Conservation (phyloP, 257 asterid genomes). For the Oldenlandia corymbosa region DNA sequence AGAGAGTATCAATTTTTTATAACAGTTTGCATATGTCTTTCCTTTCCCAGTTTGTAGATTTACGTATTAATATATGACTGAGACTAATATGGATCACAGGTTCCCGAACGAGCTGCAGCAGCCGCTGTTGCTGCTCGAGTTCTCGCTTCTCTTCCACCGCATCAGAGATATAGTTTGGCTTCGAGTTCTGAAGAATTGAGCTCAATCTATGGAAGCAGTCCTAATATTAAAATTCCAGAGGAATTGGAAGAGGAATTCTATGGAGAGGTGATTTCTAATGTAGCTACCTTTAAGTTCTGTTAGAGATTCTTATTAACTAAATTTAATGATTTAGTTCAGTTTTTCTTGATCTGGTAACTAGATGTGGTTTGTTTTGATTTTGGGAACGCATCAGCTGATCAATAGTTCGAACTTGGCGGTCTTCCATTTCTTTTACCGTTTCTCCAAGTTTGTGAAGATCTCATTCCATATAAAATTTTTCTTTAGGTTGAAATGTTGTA, state of each 20-base stretch:
- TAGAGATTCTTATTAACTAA: neutral
- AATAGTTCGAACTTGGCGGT: neutral
- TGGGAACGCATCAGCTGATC: neutral
- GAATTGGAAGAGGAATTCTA: constrained; percentile 87
- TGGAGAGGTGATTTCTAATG: constrained; percentile 50
- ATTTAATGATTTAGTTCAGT: neutral
- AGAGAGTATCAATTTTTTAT: too few species aligned
- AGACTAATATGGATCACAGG: constrained; percentile 38
- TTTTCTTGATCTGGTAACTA: neutral
- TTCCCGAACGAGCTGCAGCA: constrained; percentile 98
- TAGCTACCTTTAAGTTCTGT: neutral
- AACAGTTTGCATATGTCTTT: too few species aligned
- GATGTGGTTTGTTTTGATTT: neutral
- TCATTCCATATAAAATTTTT: neutral
- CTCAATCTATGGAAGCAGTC: constrained; percentile 73
- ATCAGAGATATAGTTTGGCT: constrained; percentile 70
- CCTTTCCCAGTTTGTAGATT: neutral
- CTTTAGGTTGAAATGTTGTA: neutral
- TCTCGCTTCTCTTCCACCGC: constrained; percentile 90
- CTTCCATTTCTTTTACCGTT: neutral
- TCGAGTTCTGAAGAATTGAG: constrained; percentile 82
- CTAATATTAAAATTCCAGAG: constrained; percentile 50
- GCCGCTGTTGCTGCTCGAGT: constrained; percentile 97
- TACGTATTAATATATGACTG: neutral
- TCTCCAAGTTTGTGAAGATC: neutral